Evolutionary conservation across 2,329 filamentous ascomycete genomes (phyloP).

Genomic region (Fusarium phyllophilum): DNA sequence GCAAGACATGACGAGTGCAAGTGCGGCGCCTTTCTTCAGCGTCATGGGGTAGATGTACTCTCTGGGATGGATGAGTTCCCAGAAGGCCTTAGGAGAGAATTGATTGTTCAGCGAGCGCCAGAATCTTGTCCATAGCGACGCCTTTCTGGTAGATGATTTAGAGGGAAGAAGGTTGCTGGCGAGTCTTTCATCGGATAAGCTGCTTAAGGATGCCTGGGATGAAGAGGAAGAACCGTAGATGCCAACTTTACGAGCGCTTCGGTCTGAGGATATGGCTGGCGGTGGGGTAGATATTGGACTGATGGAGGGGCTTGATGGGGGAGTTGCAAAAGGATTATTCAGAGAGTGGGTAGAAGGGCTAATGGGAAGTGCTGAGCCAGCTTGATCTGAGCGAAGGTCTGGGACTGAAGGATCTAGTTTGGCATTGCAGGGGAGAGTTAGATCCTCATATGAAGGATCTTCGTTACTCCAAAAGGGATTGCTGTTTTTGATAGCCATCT

Average conservation of each 20-base stretch:
- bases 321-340: not conserved
- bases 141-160: not conserved
- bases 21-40: not conserved
- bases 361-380: not conserved
- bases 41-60: conserved; percentile 11
- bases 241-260: not conserved
- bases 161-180: not conserved
- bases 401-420: not conserved
- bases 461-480: not conserved
- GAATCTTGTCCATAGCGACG: not conserved
- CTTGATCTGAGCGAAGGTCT: not conserved
- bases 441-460: not conserved
- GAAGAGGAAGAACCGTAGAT: not conserved
- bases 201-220: not conserved
- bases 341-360: not conserved
- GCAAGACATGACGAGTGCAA: not conserved
- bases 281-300: not conserved
- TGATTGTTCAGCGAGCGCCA: not conserved
- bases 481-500: not conserved
- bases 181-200: not conserved
- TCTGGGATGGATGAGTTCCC: not conserved
- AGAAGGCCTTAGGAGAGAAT: conserved; percentile 1
- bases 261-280: not conserved
- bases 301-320: not conserved
- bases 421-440: not conserved